Evolutionary conservation across 495 filamentous ascomycete genomes (phyloP), one percentile per base, ranked within the genome.

Genomic region (Penicillium turbatum): DNA sequence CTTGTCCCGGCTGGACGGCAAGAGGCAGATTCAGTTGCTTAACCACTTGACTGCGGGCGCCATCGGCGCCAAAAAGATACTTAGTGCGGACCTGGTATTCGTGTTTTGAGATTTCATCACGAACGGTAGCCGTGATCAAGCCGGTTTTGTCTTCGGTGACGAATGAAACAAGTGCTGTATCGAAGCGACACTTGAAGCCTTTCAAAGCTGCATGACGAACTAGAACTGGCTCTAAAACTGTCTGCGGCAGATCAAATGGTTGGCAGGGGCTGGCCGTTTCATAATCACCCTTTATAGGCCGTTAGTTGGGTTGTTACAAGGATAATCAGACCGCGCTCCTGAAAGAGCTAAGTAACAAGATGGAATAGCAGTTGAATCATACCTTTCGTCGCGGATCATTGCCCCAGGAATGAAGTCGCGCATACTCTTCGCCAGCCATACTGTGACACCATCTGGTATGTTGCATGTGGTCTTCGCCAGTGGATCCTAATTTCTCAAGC

Each of bases 41-140:
- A 6, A 81, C 62, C n/a, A 85, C 69, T 30, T 70, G 66, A 54
- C 77, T 80, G 12, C 77, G 63, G 0, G 76, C 81, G 3, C 82
- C 82, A 50, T 85, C 82, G 13, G 75, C 76, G 9, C 82, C 82
- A 51, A 83, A 82, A 2, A 85, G 63, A 52, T 79, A 85, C 26
- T 71, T 74, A 5, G 77, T 75, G 16, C 70, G 64, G 27, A 83
- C 69, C 10, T 67, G 41, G 56, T 77, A 83, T 30, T 59, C 59
- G 0, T 43, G 19, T 3, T 70, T 59, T 0, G 77, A 70, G 19
- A 82, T 16, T 0, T 55, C 56, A 45, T 82, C 80, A 10, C 11
- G 19, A 13, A 41, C 15, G 61, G 58, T 32, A 79, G 48, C 10
- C 53, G 72, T 34, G 70, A 74, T 6, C 66, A 53, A 27, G 72